Evolutionary conservation across 176 grass and related monocot genomes (phyloP).

Genomic region (Zea mays): DNA sequence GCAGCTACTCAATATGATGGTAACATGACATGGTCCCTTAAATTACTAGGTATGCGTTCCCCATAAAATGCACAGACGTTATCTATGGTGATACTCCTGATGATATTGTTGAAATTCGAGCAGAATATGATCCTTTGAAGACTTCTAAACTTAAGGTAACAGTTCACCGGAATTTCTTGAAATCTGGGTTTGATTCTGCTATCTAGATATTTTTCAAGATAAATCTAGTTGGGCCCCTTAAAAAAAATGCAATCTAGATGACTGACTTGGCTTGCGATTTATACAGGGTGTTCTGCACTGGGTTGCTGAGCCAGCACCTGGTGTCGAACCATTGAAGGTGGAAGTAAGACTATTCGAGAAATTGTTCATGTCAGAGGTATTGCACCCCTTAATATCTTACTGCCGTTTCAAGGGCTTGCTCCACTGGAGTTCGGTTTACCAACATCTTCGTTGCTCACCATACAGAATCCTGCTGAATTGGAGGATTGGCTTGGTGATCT

Average conservation of each 20-base stretch:
- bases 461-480: constrained; percentile 83
- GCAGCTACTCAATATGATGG: background rate
- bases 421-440: constrained; percentile 12
- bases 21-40: background rate
- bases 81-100: constrained; percentile 65
- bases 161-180: background rate
- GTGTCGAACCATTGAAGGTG: constrained; percentile 80
- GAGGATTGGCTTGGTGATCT: constrained; percentile 87
- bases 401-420: constrained; percentile 9
- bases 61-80: constrained; percentile 94
- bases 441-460: constrained; percentile 15
- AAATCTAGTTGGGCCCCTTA: background rate
- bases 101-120: constrained; percentile 77
- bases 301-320: constrained; percentile 82
- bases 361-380: constrained; percentile 83
- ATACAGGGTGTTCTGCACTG: constrained; percentile 94
- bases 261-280: constrained; percentile 28
- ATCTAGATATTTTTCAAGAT: background rate
- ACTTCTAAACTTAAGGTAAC: constrained; percentile 89
- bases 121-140: constrained; percentile 90
- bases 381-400: background rate
- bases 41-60: constrained; percentile 84
- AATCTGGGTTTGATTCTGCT: constrained; percentile 8
- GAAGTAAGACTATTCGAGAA: constrained; percentile 94
- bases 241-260: background rate